Evolutionary conservation across 1,284 basidiomycete species (phyloP).

Genomic region (Pterulicium gracile): DNA sequence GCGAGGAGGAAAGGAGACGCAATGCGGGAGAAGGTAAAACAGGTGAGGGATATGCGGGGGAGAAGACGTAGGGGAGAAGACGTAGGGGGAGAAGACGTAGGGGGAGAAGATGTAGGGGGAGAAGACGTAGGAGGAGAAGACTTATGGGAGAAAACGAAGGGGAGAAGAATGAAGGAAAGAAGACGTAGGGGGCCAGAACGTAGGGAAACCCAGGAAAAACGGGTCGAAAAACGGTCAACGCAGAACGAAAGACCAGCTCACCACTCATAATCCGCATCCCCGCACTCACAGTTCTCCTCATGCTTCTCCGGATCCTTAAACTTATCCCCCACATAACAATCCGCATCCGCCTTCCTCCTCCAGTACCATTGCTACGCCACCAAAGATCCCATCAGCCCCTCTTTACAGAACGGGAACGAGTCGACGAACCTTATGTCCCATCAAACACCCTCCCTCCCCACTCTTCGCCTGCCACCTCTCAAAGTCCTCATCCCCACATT

Average conservation of each 20-base stretch:
- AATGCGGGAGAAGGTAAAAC: too few relatives aligned
- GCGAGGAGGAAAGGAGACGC: too few relatives aligned
- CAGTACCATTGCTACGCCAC: slow-evolving; percentile 79
- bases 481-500: slow-evolving; percentile 72
- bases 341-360: slow-evolving; percentile 73
- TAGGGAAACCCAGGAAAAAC: too few relatives aligned
- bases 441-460: slow-evolving; percentile 67
- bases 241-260: slow-evolving; percentile 18
- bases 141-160: too few relatives aligned
- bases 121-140: too few relatives aligned
- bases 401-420: background rate
- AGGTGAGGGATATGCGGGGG: too few relatives aligned
- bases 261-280: slow-evolving; percentile 91
- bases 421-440: slow-evolving; percentile 79
- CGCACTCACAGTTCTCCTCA: slow-evolving; percentile 79
- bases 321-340: slow-evolving; percentile 92
- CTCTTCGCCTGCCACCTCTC: slow-evolving; percentile 84
- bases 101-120: too few relatives aligned
- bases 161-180: too few relatives aligned
- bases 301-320: slow-evolving; percentile 77
- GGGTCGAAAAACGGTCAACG: too few relatives aligned
- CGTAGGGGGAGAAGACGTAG: too few relatives aligned
- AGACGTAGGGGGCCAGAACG: background rate
- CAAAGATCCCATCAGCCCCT: background rate
- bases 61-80: too few relatives aligned